Evolutionary conservation across 2,329 filamentous ascomycete genomes (phyloP), one percentile per base, ranked within the genome.

Genomic region (Aspergillus japonicus): DNA sequence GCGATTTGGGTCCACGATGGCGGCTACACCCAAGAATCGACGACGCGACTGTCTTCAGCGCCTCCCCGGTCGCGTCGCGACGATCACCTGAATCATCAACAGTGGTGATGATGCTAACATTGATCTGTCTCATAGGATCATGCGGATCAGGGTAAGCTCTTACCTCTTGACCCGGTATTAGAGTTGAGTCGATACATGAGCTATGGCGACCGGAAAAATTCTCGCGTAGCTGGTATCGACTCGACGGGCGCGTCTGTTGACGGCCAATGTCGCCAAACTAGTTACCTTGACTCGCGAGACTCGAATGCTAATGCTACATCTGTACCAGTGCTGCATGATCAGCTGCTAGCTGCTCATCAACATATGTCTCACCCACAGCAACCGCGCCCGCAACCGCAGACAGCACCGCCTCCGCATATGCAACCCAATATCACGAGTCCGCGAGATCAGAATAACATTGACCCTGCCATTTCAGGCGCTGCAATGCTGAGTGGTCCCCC

Each of bases 291-390:
- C 47, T 21, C 23, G 14, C 16, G 47, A 12, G 31, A 12, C 16
- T 14, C 6, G 42, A 33, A 60, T 56, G 64, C 62, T 67, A 57
- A 68, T 59, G 29, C 56, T 19, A 33, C 33, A 42, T 51, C 39
- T 39, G 49, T 51, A 51, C 39, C 68, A 87, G 85, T 84, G 72
- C 81, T 88, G 70, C 82, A 85, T 75, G 85, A 87, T 71, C 85
- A 87, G 68, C 83, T 88, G 49, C 80, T 87, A 66, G 84, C 78
- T 59, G 76, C 75, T 49, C 76, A 77, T 63, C 76, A 78, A 54
- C 75, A 79, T 48, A 68, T 77, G 59, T 68, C 82, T 57, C 81
- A 82, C 61, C 77, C 79, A 55, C 72, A 73, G 57, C 72, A 69
- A 56, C 65, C 68, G 39, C 74, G 75, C 21, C 70, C 77, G 14